Conservation (phyloP, 2,329 filamentous ascomycete genomes). For the Xylaria digitata region DNA sequence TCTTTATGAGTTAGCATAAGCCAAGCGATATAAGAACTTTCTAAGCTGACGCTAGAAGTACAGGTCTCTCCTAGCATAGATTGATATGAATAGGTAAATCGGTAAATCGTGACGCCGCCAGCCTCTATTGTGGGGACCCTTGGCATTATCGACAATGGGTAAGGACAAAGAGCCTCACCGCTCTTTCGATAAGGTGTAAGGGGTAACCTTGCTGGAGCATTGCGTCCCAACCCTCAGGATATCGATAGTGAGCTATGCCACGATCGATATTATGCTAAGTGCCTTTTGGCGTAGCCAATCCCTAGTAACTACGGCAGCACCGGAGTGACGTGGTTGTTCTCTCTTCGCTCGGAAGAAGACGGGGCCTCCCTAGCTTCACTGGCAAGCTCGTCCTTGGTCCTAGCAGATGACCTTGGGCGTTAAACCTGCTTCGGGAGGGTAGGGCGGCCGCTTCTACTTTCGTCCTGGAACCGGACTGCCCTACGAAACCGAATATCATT, state of each 20-base stretch:
- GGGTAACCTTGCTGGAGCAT: slow-evolving; percentile 31
- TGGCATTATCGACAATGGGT: slow-evolving; percentile 22
- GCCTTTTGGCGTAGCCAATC: slow-evolving; percentile 17
- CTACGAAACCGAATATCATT: background rate
- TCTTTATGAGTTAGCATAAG: background rate
- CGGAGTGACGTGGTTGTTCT: slow-evolving; percentile 27
- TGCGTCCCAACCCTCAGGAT: slow-evolving; percentile 32
- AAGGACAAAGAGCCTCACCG: slow-evolving; percentile 35
- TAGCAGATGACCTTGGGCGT: slow-evolving; percentile 6
- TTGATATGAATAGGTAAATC: background rate
- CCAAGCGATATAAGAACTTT: background rate
- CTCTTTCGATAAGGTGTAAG: slow-evolving; percentile 31
- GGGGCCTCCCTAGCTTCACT: slow-evolving; percentile 12
- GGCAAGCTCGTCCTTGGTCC: slow-evolving; percentile 6
- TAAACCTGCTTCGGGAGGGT: slow-evolving; percentile 1
- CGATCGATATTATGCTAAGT: slow-evolving; percentile 30
- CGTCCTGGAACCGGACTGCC: slow-evolving; percentile 9
- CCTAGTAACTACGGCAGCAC: slow-evolving; percentile 1
- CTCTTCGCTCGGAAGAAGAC: slow-evolving; percentile 20
- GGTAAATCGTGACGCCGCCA: slow-evolving; percentile 11
- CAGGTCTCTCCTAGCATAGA: slow-evolving; percentile 5
- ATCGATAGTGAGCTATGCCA: slow-evolving; percentile 37
- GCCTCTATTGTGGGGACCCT: slow-evolving; percentile 17
- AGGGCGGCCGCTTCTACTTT: slow-evolving; percentile 8
- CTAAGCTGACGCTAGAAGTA: slow-evolving; percentile 9